phyloP scores from a whole-genome alignment of 768 basidiomycete species.

The Russula foetens region DNA sequence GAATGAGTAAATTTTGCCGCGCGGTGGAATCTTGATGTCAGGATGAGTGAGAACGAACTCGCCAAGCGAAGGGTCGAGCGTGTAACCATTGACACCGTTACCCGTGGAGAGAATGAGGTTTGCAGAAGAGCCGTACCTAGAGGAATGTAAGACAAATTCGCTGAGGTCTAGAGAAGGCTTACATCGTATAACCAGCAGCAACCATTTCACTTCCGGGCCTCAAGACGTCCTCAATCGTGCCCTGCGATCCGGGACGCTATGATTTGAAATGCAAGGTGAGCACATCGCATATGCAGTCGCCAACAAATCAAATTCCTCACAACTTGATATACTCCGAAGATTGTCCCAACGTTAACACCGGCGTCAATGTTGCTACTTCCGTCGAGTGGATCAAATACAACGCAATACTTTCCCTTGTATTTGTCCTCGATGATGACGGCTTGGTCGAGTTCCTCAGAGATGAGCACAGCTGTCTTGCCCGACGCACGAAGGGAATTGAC shows the following conservation, averaged over 20 bases:
- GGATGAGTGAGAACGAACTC: constrained; percentile 99
- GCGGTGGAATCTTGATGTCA: constrained; percentile 85
- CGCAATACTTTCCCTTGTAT: constrained; percentile 85
- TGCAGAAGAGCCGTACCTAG: constrained; percentile 87
- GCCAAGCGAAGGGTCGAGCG: constrained; percentile 88
- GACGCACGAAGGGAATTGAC: constrained; percentile 91
- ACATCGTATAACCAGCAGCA: constrained; percentile 97
- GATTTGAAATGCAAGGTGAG: constrained; percentile 3
- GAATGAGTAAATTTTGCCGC: constrained; percentile 99
- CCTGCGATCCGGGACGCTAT: constrained; percentile 68
- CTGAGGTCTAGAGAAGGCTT: constrained; percentile 24
- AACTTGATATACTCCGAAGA: constrained; percentile 93
- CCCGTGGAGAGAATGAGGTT: constrained; percentile 96
- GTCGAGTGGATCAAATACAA: constrained; percentile 97
- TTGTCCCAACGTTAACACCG: constrained; percentile 98
- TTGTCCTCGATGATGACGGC: constrained; percentile 83
- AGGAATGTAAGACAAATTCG: background rate
- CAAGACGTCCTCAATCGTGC: constrained; percentile 81
- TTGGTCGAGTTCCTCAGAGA: constrained; percentile 92
- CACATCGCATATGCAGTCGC: background rate
- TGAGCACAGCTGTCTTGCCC: constrained; percentile 94
- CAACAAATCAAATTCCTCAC: constrained; percentile 40
- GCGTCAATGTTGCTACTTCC: constrained; percentile 99
- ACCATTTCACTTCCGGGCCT: constrained; percentile 96
- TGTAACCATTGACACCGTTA: constrained; percentile 95